These are phyloP conservation scores for Mycocalia duriaeana DNA, from an alignment of 1,284 basidiomycete genomes.

Conservation along the genomic window DNA sequence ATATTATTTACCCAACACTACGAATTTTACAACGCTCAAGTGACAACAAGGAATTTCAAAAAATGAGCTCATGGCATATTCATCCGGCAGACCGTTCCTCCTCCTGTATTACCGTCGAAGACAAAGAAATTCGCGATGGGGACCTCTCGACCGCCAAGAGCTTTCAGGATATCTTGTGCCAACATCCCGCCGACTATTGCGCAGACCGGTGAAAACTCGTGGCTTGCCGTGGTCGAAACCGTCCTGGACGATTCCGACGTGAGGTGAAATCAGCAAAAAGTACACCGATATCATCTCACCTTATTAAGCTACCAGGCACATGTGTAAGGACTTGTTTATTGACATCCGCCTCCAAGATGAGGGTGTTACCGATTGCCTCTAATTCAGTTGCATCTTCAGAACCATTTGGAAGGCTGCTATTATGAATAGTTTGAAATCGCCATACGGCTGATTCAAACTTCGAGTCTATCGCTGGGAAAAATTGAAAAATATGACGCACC, in stretches of 20 bases:
- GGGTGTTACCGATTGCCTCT: conserved; percentile 51
- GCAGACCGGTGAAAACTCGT: conserved; percentile 86
- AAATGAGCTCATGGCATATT: conserved; percentile 34
- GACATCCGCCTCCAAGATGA: conserved; percentile 61
- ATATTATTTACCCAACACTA: too few species aligned
- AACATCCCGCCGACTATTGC: conserved; percentile 92
- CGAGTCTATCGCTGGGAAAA: conserved; percentile 5
- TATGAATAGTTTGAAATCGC: conserved; percentile 71
- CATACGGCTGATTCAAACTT: conserved; percentile 58
- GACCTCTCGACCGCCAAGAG: conserved; percentile 83
- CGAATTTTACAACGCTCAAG: too few species aligned
- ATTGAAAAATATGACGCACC: conserved; percentile 43
- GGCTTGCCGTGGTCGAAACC: conserved; percentile 63
- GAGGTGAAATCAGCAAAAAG: too few species aligned
- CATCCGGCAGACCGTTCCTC: conserved; percentile 59
- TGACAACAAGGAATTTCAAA: too few species aligned
- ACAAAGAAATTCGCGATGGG: conserved; percentile 90
- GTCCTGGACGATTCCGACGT: conserved; percentile 34
- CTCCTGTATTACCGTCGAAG: conserved; percentile 81
- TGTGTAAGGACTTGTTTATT: conserved; percentile 60
- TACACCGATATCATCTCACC: conserved; percentile 40
- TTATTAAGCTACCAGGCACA: conserved; percentile 52
- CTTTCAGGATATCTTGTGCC: conserved; percentile 92
- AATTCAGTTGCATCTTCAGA: conserved; percentile 50
- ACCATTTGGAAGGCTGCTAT: conserved; percentile 52